A percentile compares a stretch with the other conserved stretches of the same genome.
Evolutionary conservation across 2,329 filamentous ascomycete genomes (phyloP).

Genomic region (Rutstroemia sp.): DNA sequence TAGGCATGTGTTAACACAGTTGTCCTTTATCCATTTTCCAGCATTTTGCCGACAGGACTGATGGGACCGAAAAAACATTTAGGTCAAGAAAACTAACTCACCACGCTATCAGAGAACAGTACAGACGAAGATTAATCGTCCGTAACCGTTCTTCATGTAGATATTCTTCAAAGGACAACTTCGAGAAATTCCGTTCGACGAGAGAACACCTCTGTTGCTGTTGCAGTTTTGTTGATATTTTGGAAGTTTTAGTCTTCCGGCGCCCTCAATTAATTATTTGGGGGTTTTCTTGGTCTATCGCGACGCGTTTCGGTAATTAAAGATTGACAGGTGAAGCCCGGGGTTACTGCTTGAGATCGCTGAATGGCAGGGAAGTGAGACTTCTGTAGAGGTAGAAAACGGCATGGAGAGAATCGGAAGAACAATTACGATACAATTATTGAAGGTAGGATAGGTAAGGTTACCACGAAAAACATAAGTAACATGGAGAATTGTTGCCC

Average conservation of each 20-base stretch:
- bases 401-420: too few species aligned
- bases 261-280: not conserved
- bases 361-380: not conserved
- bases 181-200: not conserved
- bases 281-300: not conserved
- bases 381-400: too few species aligned
- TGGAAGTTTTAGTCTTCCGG: not conserved
- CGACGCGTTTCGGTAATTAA: conserved; percentile 16
- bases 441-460: too few species aligned
- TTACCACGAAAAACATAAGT: too few species aligned
- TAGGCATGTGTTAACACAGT: not conserved
- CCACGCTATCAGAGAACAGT: conserved; percentile 41
- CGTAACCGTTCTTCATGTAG: conserved; percentile 39
- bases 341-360: too few species aligned
- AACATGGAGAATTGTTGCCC: too few species aligned
- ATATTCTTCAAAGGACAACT: not conserved
- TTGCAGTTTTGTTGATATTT: not conserved
- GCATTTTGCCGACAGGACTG: conserved; percentile 3
- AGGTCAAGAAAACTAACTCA: conserved; percentile 3
- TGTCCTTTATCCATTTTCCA: not conserved
- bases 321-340: not conserved
- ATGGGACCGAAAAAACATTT: conserved; percentile 1
- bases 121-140: conserved; percentile 51
- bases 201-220: not conserved
- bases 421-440: too few species aligned